These are phyloP conservation scores for Globisporangium irregulare DNA, from an alignment of 352 stramenopile species.

Conservation along the genomic window DNA sequence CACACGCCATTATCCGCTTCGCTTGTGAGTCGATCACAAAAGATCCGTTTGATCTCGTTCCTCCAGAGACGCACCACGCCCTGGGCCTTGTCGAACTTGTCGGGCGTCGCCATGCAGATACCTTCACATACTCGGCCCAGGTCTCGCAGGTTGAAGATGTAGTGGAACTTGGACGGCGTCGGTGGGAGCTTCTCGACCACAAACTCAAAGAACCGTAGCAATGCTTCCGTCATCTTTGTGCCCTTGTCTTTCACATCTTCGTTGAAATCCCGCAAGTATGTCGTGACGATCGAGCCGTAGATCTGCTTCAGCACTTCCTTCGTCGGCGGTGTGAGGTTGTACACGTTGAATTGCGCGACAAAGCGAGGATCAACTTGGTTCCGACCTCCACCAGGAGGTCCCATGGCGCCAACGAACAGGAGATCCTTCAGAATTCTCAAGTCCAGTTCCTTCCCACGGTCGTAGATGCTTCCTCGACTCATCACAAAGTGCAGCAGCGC, in stretches of 20 bases:
- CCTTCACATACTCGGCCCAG: slow-evolving; percentile 93
- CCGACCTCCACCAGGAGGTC: slow-evolving; percentile 90
- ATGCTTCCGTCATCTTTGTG: slow-evolving; percentile 79
- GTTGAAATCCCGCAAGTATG: slow-evolving; percentile 88
- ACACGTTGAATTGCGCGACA: slow-evolving; percentile 94
- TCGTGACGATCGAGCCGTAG: slow-evolving; percentile 92
- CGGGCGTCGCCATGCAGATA: slow-evolving; percentile 91
- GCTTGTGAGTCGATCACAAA: slow-evolving; percentile 91
- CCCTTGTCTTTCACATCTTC: slow-evolving; percentile 78
- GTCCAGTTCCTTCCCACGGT: slow-evolving; percentile 94
- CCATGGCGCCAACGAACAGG: slow-evolving; percentile 94
- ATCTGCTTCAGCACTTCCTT: slow-evolving; percentile 91
- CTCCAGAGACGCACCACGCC: slow-evolving; percentile 90
- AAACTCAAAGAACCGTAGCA: slow-evolving; percentile 89
- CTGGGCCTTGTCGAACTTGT: slow-evolving; percentile 73
- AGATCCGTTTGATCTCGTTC: slow-evolving; percentile 93
- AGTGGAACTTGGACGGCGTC: slow-evolving; percentile 95
- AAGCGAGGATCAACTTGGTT: slow-evolving; percentile 95
- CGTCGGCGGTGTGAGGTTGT: slow-evolving; percentile 92
- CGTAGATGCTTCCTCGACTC: slow-evolving; percentile 90
- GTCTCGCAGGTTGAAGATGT: slow-evolving; percentile 97
- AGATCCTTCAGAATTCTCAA: slow-evolving; percentile 92
- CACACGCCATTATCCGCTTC: slow-evolving; percentile 84
- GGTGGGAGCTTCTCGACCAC: slow-evolving; percentile 90
- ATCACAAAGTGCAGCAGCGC: slow-evolving; percentile 94